These are phyloP conservation scores for Mycena floridula DNA, from an alignment of 768 basidiomycete genomes.

Conservation along the genomic window DNA sequence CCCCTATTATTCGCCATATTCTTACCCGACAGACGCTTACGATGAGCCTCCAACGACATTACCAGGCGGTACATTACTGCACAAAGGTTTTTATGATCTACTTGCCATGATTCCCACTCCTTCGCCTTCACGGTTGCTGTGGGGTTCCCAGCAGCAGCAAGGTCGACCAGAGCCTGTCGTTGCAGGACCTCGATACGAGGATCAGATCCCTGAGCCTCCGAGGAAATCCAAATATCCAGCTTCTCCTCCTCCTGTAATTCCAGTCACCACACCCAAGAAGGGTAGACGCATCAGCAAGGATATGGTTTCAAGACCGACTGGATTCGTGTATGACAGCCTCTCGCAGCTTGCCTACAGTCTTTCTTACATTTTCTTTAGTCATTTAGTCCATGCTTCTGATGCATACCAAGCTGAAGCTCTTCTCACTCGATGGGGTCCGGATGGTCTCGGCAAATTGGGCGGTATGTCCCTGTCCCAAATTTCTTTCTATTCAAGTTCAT, in stretches of 20 bases:
- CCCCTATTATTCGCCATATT: conserved; percentile 33
- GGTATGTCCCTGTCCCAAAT: conserved; percentile 40
- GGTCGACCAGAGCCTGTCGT: conserved; percentile 39
- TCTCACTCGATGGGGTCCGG: conserved; percentile 83
- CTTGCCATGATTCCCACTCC: conserved; percentile 73
- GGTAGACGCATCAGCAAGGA: conserved; percentile 75
- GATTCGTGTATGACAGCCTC: conserved; percentile 65
- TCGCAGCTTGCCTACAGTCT: conserved; percentile 11
- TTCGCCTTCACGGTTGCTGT: conserved; percentile 59
- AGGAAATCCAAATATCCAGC: conserved; percentile 21
- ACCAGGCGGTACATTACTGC: conserved; percentile 67
- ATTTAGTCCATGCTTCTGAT: conserved; percentile 88
- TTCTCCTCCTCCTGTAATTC: conserved; percentile 24
- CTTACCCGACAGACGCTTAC: conserved; percentile 36
- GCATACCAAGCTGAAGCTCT: conserved; percentile 85
- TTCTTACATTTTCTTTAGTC: conserved; percentile 40
- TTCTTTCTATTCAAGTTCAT: conserved; percentile 19
- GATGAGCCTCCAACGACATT: conserved; percentile 43
- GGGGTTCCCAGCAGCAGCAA: conserved; percentile 37
- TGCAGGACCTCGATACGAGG: conserved; percentile 68
- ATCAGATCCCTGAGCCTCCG: conserved; percentile 22
- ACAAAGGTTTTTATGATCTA: conserved; percentile 89
- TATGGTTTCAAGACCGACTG: conserved; percentile 80
- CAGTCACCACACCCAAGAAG: conserved; percentile 39
- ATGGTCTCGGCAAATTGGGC: conserved; percentile 83